phyloP scores from a whole-genome alignment of 1,284 basidiomycete genomes.

The Ceratobasidium sp. region DNA sequence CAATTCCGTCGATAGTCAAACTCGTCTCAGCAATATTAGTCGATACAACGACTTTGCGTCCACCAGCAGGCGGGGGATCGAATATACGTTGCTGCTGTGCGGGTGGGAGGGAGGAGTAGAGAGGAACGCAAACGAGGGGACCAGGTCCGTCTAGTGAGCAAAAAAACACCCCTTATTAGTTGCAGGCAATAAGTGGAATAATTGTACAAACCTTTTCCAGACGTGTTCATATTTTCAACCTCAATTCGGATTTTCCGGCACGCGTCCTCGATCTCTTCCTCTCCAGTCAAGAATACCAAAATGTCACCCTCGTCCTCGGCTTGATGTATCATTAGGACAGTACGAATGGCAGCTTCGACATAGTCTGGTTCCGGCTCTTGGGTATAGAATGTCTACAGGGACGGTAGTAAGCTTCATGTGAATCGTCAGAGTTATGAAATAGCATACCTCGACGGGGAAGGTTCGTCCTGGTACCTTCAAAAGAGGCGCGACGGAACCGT shows the following conservation, averaged over 20 bases:
- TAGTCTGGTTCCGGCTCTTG: slow-evolving; percentile 97
- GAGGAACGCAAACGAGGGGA: slow-evolving; percentile 88
- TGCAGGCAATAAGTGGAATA: too few relatives aligned
- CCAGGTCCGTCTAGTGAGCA: slow-evolving; percentile 75
- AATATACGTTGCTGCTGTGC: slow-evolving; percentile 97
- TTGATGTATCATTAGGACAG: slow-evolving; percentile 97
- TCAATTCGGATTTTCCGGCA: slow-evolving; percentile 94
- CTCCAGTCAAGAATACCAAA: slow-evolving; percentile 95
- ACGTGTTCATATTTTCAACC: slow-evolving; percentile 71
- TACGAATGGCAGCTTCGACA: slow-evolving; percentile 96
- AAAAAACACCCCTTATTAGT: too few relatives aligned
- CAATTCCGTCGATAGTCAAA: slow-evolving; percentile 97
- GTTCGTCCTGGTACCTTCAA: slow-evolving; percentile 97
- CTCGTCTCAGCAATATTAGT: slow-evolving; percentile 99
- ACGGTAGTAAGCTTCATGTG: background rate
- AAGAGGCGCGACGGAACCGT: slow-evolving; percentile 74
- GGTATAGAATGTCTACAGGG: slow-evolving; percentile 81
- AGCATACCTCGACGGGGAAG: slow-evolving; percentile 89
- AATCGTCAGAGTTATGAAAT: background rate
- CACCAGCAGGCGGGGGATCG: slow-evolving; percentile 88
- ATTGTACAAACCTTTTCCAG: slow-evolving; percentile 17
- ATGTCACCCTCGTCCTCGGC: slow-evolving; percentile 96
- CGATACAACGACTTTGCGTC: slow-evolving; percentile 93
- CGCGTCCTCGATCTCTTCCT: slow-evolving; percentile 98
- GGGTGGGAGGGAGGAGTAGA: slow-evolving; percentile 94